These are phyloP conservation scores for Cladosporium austrohemisphaericum DNA, from an alignment of 2,329 filamentous ascomycete genomes.

Conservation along the genomic window DNA sequence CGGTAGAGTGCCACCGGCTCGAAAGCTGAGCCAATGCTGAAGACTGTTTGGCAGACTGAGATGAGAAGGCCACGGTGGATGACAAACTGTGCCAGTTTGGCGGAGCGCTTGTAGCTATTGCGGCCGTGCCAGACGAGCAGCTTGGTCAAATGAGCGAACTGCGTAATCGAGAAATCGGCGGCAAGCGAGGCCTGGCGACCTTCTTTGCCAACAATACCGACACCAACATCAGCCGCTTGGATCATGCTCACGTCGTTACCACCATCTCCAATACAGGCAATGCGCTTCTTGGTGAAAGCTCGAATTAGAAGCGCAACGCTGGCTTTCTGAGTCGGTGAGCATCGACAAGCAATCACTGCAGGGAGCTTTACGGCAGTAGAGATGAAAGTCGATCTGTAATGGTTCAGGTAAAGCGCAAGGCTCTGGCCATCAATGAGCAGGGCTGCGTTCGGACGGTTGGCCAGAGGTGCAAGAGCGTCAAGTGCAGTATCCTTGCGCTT, in stretches of 20 bases:
- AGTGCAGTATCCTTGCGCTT: slow-evolving; percentile 80
- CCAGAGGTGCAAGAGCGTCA: slow-evolving; percentile 82
- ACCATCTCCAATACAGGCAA: slow-evolving; percentile 96
- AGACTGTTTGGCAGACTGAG: slow-evolving; percentile 93
- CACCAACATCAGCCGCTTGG: slow-evolving; percentile 93
- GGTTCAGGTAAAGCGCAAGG: slow-evolving; percentile 73
- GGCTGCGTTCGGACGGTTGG: slow-evolving; percentile 79
- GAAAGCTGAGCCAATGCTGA: slow-evolving; percentile 86
- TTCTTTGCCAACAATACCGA: slow-evolving; percentile 97
- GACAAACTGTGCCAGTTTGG: slow-evolving; percentile 95
- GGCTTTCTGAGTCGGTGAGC: slow-evolving; percentile 94
- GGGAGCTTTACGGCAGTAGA: slow-evolving; percentile 81
- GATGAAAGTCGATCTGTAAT: slow-evolving; percentile 83
- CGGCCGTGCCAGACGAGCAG: slow-evolving; percentile 98
- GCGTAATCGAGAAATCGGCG: slow-evolving; percentile 93
- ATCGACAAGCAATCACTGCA: slow-evolving; percentile 91
- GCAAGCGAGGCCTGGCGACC: slow-evolving; percentile 90
- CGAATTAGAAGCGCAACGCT: slow-evolving; percentile 90
- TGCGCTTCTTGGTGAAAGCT: slow-evolving; percentile 85
- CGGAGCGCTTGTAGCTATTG: slow-evolving; percentile 93
- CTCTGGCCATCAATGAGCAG: slow-evolving; percentile 94
- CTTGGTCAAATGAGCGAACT: slow-evolving; percentile 93
- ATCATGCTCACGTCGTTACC: slow-evolving; percentile 99
- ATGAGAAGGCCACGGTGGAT: slow-evolving; percentile 97
- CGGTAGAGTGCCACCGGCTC: slow-evolving; percentile 93